phyloP scores from a whole-genome alignment of 371 early-diverging fungal species.

The Mucor racemosus region DNA sequence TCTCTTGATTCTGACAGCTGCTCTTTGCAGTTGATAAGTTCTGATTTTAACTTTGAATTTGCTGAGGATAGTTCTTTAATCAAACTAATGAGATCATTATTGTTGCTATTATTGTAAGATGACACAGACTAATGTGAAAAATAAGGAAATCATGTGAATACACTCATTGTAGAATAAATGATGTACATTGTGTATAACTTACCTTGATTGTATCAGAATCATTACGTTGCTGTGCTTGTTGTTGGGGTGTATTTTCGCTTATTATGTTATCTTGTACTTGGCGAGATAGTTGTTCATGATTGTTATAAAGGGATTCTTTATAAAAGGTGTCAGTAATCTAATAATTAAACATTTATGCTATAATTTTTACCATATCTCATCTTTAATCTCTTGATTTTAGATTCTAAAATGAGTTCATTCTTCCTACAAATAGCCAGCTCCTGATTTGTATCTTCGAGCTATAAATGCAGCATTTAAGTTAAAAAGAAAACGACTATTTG shows the following conservation, averaged over 20 bases:
- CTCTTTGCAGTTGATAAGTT: constrained; percentile 41
- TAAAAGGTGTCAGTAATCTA: too few relatives aligned
- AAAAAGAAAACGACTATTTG: too few relatives aligned
- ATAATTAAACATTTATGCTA: too few relatives aligned
- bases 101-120: constrained; percentile 11
- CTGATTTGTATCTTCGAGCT: constrained; percentile 51
- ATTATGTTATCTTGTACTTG: constrained; percentile 9
- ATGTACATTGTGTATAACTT: background rate
- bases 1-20: constrained; percentile 40
- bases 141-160: background rate
- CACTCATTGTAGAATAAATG: background rate
- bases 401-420: constrained; percentile 40
- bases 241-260: background rate
- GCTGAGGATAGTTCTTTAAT: constrained; percentile 54
- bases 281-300: constrained; percentile 27
- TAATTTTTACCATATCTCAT: constrained; percentile 31
- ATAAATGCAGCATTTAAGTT: background rate
- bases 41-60: constrained; percentile 46
- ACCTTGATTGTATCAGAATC: background rate
- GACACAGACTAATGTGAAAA: constrained; percentile 10
- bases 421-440: constrained; percentile 36
- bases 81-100: constrained; percentile 23
- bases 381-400: constrained; percentile 38
- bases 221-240: background rate
- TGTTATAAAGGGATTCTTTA: constrained; percentile 24